Conservation (phyloP, 2,329 filamentous ascomycete genomes). For the Lachnellula occidentalis region DNA sequence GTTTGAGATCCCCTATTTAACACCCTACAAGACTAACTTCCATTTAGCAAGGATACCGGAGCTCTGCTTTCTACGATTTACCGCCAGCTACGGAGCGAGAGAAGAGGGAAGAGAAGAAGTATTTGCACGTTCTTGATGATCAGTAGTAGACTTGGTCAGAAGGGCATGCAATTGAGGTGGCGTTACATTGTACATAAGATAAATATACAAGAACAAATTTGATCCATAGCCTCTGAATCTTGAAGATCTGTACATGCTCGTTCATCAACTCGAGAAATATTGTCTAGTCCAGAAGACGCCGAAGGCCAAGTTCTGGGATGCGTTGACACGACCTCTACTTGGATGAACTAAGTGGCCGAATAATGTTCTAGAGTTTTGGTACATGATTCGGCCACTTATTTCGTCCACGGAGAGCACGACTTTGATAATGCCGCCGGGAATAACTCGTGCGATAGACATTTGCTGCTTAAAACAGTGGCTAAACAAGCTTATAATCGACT, state of each 20-base stretch:
- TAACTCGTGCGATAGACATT: too few relatives aligned
- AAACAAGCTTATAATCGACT: too few relatives aligned
- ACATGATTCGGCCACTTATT: too few relatives aligned
- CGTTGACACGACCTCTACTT: too few relatives aligned
- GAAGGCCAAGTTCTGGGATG: too few relatives aligned
- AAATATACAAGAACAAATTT: conserved; percentile 14
- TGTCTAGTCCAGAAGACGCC: too few relatives aligned
- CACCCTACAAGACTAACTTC: conserved; percentile 30
- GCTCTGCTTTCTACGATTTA: conserved; percentile 82
- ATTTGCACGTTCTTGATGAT: conserved; percentile 87
- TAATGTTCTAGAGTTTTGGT: too few relatives aligned
- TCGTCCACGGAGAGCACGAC: too few relatives aligned
- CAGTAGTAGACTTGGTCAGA: conserved; percentile 47
- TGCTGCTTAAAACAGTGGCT: too few relatives aligned
- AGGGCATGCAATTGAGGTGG: conserved; percentile 10
- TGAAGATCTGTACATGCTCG: background rate
- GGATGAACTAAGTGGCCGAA: too few relatives aligned
- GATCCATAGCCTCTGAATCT: background rate
- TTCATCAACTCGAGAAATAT: too few relatives aligned
- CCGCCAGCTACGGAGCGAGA: conserved; percentile 93
- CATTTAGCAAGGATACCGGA: conserved; percentile 79
- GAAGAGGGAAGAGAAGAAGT: conserved; percentile 92
- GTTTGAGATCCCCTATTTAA: conserved; percentile 30
- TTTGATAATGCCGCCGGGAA: too few relatives aligned
- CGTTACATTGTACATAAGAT: conserved; percentile 34